Evolutionary conservation across 441 rosid species (phyloP), one percentile per base, ranked within the genome.

Genomic region (Pelargonium fulgidum): DNA sequence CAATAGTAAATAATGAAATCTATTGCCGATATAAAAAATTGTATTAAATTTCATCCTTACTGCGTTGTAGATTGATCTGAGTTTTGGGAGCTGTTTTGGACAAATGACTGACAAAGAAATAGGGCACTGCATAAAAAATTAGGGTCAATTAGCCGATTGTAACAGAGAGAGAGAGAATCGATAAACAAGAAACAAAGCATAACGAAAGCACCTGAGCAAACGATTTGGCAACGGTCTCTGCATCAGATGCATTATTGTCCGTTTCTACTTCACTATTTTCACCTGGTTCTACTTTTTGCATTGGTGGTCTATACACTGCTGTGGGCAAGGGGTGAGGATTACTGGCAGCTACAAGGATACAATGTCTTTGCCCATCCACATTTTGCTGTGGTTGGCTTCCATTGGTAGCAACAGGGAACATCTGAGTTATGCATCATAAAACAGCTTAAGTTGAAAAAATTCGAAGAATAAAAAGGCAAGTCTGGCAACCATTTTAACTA

Each of bases 271-370:
- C 91, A 68, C 73, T 70, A 81, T 83, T 85, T 77, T 89, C 96
- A 72, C 71, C 77, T 75, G 81, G 81, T 71, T 92, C 97, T 70
- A 77, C 77, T 67, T 74, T 88, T 81, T 80, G 92, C 66, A 85
- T 56, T 72, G 82, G 87, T 36, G 96, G 96, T 68, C 87, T 85
- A 81, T 84, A 92, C 68, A 94, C 97, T 76, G 99, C 96, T 70
- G 99, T 92, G 66, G 99, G 92, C 76, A 94, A 86, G 22, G 94
- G 85, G 79, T 88, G 67, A 70, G 98, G 99, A 70, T 92, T 92
- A 78, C 97, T 92, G 68, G 98, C 97, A 75, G 96, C 86, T 84
- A 94, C 79, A 73, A 92, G 85, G 79, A 94, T 79, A 75, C 99
- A 94, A 76, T 92, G 97, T 79, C 88, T 89, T 82, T 89, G 88